Evolutionary conservation across 352 stramenopile species (phyloP).

Genomic region (Phytopythium cucurbitacearum): DNA sequence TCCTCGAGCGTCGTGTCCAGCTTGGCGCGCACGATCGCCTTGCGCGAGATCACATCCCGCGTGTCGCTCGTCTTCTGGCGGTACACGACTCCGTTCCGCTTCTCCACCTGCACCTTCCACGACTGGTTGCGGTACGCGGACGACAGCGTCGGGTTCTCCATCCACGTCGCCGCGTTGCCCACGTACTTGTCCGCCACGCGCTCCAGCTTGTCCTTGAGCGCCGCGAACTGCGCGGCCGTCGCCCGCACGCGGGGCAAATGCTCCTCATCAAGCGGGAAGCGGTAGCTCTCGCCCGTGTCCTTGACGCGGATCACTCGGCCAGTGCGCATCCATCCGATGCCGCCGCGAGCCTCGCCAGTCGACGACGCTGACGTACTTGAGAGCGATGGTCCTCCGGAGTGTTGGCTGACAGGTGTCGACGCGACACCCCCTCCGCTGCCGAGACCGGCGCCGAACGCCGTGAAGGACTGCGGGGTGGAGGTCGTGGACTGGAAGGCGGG

Average conservation of each 20-base stretch:
- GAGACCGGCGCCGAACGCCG: background rate
- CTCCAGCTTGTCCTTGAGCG: conserved; percentile 25
- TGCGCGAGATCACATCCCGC: conserved; percentile 29
- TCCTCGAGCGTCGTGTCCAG: conserved; percentile 71
- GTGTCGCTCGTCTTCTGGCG: conserved; percentile 48
- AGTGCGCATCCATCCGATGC: conserved; percentile 60
- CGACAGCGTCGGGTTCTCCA: conserved; percentile 64
- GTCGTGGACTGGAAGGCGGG: conserved; percentile 1
- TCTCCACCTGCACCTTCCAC: conserved; percentile 66
- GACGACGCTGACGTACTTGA: background rate
- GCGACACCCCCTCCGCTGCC: conserved; percentile 5
- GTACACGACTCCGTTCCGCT: conserved; percentile 73
- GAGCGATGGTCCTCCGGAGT: conserved; percentile 9
- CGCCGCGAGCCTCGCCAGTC: conserved; percentile 30
- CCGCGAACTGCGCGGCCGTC: conserved; percentile 20
- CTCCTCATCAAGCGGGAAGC: conserved; percentile 63
- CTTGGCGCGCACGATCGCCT: conserved; percentile 56
- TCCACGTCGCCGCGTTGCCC: conserved; percentile 44
- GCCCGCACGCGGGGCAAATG: conserved; percentile 44
- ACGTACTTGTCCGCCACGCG: conserved; percentile 36
- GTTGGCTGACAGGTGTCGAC: too few relatives aligned
- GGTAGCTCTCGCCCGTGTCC: conserved; percentile 63
- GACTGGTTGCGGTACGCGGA: conserved; percentile 47
- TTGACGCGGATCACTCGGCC: conserved; percentile 69
- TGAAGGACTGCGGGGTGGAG: background rate